A percentile compares a stretch with the other conserved stretches of the same genome.
Evolutionary conservation across 139 green algal genomes (phyloP).

Genomic region (Deuterostichococcus epilithicus): DNA sequence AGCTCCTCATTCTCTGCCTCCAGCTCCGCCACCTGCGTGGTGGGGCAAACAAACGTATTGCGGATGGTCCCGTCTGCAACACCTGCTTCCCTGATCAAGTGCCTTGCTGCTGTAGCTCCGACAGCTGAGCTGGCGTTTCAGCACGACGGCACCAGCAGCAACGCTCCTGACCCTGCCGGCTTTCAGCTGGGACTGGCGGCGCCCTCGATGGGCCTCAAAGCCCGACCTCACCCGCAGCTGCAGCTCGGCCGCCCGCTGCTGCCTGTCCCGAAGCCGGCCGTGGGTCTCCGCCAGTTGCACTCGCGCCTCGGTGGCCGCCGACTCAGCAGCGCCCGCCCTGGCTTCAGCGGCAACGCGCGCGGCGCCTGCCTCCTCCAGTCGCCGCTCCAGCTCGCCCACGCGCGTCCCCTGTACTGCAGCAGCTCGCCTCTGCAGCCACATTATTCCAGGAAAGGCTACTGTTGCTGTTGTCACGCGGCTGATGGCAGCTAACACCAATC

Average conservation of each 20-base stretch:
- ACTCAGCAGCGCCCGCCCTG: not conserved
- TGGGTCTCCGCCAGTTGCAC: constrained; percentile 4
- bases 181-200: not conserved
- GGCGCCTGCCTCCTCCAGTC: not conserved
- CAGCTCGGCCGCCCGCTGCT: not conserved
- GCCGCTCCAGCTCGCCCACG: not conserved
- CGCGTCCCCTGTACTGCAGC: not conserved
- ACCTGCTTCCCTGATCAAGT: no score
- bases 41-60: no score
- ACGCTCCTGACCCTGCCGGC: not conserved
- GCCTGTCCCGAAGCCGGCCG: not conserved
- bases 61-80: no score
- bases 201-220: not conserved
- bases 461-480: not conserved
- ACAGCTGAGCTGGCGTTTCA: no score
- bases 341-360: not conserved
- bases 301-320: not conserved
- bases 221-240: not conserved
- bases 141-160: not conserved
- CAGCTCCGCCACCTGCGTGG: not conserved
- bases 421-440: not conserved
- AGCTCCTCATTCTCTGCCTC: not conserved
- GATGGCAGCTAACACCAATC: constrained; percentile 1
- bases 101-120: no score
- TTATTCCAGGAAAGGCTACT: not conserved